Conservation (phyloP, 805 yeast species). For the Suhomyces tanzawaensis region DNA sequence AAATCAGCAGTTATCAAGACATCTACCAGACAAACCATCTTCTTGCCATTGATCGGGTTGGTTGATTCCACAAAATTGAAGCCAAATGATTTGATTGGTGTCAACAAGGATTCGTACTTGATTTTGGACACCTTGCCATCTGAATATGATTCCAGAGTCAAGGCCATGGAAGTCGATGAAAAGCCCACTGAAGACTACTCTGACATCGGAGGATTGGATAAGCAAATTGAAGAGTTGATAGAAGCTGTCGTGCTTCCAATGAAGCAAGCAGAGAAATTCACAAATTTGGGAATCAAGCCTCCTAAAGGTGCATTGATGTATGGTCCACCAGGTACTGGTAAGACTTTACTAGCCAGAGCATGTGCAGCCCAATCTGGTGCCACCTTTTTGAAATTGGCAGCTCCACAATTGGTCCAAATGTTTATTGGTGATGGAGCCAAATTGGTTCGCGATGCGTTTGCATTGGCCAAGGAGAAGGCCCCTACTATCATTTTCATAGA, state of each 20-base stretch:
- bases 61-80: constrained; percentile 89
- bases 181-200: constrained; percentile 96
- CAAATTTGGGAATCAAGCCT: constrained; percentile 82
- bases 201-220: constrained; percentile 97
- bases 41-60: constrained; percentile 90
- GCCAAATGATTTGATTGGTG: constrained; percentile 98
- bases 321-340: constrained; percentile 51
- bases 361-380: constrained; percentile 50
- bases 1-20: constrained; percentile 98
- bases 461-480: constrained; percentile 46
- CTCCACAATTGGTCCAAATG: constrained; percentile 47
- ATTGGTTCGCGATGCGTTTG: constrained; percentile 46
- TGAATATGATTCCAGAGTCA: constrained; percentile 95
- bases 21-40: constrained; percentile 95
- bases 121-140: constrained; percentile 93
- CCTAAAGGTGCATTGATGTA: constrained; percentile 49
- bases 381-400: constrained; percentile 44
- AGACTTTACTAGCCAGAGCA: constrained; percentile 46
- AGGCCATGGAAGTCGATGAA: constrained; percentile 99
- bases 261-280: constrained; percentile 97
- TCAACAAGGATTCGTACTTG: constrained; percentile 92
- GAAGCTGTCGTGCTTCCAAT: constrained; percentile 98
- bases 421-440: constrained; percentile 49
- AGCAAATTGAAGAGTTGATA: constrained; percentile 95
- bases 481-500: constrained; percentile 47